Evolutionary conservation across 2,329 filamentous ascomycete species (phyloP), one percentile per base, ranked within the genome.

Genomic region (Sclerotinia subarctica): DNA sequence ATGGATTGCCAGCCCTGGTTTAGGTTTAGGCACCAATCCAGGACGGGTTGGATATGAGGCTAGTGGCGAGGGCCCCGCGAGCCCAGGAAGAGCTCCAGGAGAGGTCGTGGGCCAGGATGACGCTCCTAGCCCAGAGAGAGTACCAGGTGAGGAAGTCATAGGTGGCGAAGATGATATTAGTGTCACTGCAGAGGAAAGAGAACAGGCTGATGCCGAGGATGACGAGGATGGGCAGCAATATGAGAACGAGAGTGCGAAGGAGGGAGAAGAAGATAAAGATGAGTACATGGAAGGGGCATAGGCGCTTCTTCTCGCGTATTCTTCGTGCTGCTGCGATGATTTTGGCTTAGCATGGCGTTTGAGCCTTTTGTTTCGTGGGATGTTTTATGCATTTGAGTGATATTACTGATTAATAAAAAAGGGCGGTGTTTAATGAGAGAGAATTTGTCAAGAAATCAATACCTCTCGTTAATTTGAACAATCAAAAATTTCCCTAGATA

Each of bases 1-100:
- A 8, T 90, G 88, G 88, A 46, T 64, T 21, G 32, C 17, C 8
- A 38, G 26, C 17, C 64, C 64, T 5, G 35, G 44, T 1, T 24
- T 67, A 21, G 46, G 42, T 32, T 1, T 26, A 32, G 19, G 11
- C 2, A 4, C n/a, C 1, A 32, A n/a, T n/a, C 47, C 64, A 11
- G 21, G 38, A 11, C 35, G 24, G 6, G 5, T 17, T 38, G 26
- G 19, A 32, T 24, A 44, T 11, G 49, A 29, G 49, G 15, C 17
- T 42, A 7, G 26, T 42, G 35, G 8, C 17, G 32, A 42, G 17
- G 38, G 62, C 10, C 42, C 49, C 15, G 17, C 49, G 8, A 51
- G 46, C 32, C 32, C 46, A 42, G n/a, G 51, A 15, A 35, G 46
- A 38, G 29, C 19, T 24, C 13, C 21, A 29, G 29, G 44, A 17